Percentiles rank a stretch among this genome's conserved stretches.
phyloP scores from a whole-genome alignment of 208 protist genomes.

The Spironucleus salmonicida region DNA sequence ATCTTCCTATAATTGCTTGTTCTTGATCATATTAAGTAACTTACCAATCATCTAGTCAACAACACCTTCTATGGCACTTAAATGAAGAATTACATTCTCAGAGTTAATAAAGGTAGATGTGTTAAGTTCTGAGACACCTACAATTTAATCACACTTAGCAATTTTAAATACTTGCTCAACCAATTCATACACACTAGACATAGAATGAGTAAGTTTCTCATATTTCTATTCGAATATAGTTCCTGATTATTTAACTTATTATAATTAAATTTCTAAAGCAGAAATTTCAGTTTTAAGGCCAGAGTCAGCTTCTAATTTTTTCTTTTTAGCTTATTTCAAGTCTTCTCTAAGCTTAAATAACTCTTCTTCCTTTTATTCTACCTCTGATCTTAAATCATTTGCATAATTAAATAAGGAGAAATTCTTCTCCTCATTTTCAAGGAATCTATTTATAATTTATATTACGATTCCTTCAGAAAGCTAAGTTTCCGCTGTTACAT shows the following conservation, averaged over 20 bases:
- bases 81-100: conserved; percentile 10
- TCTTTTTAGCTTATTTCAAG: not conserved
- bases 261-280: not conserved
- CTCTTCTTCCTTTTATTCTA: conserved; percentile 8
- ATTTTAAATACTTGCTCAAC: not conserved
- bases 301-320: conserved; percentile 3
- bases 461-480: conserved; percentile 15
- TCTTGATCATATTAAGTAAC: conserved; percentile 5
- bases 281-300: conserved; percentile 1
- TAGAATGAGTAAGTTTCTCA: not conserved
- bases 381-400: conserved; percentile 4
- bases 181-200: conserved; percentile 1
- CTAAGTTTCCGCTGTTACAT: not conserved
- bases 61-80: not conserved
- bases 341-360: conserved; percentile 14
- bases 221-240: not conserved
- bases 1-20: too few species aligned
- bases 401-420: conserved; percentile 3
- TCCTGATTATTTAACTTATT: not conserved
- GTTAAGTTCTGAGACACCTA: not conserved
- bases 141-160: not conserved
- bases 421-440: conserved; percentile 5
- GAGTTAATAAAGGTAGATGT: not conserved
- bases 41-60: conserved; percentile 2
- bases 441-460: not conserved